These are phyloP conservation scores for Clausena lansium DNA, from an alignment of 345 rosid genomes.

Conservation along the genomic window DNA sequence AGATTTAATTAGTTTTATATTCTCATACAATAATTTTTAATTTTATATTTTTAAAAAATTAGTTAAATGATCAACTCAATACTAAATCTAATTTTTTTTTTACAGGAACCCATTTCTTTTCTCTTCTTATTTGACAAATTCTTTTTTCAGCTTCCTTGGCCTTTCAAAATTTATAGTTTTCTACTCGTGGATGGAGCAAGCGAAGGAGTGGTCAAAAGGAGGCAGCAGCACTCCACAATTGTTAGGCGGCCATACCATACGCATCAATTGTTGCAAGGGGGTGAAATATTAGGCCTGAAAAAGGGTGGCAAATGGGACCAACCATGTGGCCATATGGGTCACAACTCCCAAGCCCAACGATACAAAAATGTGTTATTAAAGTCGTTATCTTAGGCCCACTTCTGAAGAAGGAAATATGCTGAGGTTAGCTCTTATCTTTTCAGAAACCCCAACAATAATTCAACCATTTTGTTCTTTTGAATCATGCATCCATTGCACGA, in stretches of 20 bases:
- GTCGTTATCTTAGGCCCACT: slow-evolving; percentile 17
- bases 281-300: not conserved
- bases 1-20: too few relatives aligned
- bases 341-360: not conserved
- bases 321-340: slow-evolving; percentile 27
- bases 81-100: too few relatives aligned
- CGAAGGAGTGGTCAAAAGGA: too few relatives aligned
- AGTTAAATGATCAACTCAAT: too few relatives aligned
- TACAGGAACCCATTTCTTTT: too few relatives aligned
- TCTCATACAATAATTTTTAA: too few relatives aligned
- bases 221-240: not conserved
- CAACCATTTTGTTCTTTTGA: not conserved
- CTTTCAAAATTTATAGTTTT: not conserved
- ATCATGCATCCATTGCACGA: not conserved
- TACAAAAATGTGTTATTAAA: not conserved
- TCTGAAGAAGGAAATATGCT: not conserved
- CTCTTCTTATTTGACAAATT: not conserved
- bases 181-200: not conserved
- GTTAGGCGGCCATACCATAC: not conserved
- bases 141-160: not conserved
- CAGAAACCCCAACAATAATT: slow-evolving; percentile 6
- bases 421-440: not conserved
- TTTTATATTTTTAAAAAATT: too few relatives aligned
- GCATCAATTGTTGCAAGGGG: too few relatives aligned
- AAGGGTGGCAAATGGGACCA: slow-evolving; percentile 8